Evolutionary conservation across 1,284 basidiomycete genomes (phyloP).

Genomic region (Leccinum solheimii): DNA sequence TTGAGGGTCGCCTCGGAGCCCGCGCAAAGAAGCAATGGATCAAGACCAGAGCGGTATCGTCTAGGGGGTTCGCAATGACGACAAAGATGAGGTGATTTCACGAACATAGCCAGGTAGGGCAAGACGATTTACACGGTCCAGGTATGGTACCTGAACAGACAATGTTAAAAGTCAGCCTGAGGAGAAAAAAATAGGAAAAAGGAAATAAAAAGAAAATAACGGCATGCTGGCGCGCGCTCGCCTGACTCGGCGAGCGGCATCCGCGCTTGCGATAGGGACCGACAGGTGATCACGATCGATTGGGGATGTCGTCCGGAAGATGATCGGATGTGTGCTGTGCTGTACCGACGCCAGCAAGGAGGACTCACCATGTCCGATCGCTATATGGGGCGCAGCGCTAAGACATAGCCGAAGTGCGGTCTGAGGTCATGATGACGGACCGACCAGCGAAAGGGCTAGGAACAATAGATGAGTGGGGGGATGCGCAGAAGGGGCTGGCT

Average conservation of each 20-base stretch:
- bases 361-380: background rate
- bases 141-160: slow-evolving; percentile 11
- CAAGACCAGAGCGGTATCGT: slow-evolving; percentile 4
- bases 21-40: slow-evolving; percentile 24
- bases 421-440: background rate
- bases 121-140: slow-evolving; percentile 10
- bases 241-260: background rate
- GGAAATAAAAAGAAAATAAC: slow-evolving; percentile 1
- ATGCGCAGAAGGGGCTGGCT: slow-evolving; percentile 2
- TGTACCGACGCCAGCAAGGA: background rate
- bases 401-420: background rate
- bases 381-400: slow-evolving; percentile 1
- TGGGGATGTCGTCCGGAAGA: background rate
- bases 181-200: background rate
- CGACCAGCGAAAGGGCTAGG: background rate
- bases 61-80: slow-evolving; percentile 8
- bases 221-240: slow-evolving; percentile 12
- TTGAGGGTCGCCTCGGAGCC: slow-evolving; percentile 33
- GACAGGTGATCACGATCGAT: slow-evolving; percentile 11
- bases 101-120: slow-evolving; percentile 8
- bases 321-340: slow-evolving; percentile 4
- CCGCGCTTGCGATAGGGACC: slow-evolving; percentile 8
- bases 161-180: slow-evolving; percentile 15
- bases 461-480: background rate
- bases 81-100: slow-evolving; percentile 32